phyloP scores from a whole-genome alignment of 225 moss, liverwort and hornwort genomes.

The Climacium dendroides region DNA sequence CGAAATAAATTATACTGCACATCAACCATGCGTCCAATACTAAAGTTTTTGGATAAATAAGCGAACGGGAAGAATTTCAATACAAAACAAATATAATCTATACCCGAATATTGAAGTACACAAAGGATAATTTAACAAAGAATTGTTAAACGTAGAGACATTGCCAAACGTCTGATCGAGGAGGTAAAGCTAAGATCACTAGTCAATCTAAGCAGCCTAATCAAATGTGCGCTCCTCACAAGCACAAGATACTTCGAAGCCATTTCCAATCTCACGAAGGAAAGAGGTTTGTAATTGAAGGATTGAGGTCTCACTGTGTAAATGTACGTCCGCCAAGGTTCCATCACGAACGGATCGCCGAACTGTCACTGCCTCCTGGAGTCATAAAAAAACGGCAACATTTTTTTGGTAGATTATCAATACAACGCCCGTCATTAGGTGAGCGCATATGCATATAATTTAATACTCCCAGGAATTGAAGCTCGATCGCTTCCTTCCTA shows the following conservation, averaged over 20 bases:
- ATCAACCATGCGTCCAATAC: background rate
- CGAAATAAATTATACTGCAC: no score
- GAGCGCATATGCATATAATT: background rate
- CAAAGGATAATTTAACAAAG: background rate
- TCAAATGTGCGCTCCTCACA: background rate
- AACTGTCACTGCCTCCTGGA: background rate
- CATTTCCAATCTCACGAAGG: background rate
- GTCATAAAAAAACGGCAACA: background rate
- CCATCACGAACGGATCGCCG: background rate
- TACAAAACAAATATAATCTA: background rate
- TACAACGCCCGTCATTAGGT: background rate
- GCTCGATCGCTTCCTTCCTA: conserved; percentile 3
- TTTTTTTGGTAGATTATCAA: background rate
- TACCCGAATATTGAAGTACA: background rate
- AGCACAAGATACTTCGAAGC: background rate
- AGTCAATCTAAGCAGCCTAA: background rate
- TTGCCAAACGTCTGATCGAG: background rate
- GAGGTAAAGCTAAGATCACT: background rate
- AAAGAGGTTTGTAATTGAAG: conserved; percentile 9
- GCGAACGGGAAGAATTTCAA: background rate
- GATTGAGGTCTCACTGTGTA: conserved; percentile 18
- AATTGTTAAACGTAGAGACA: background rate
- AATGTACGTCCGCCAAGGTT: background rate
- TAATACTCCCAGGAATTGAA: background rate
- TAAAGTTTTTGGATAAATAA: background rate